A percentile compares a stretch with the other conserved stretches of the same genome.
Conservation (phyloP, 106 monocot species). For the Xerophyta viscosa region DNA sequence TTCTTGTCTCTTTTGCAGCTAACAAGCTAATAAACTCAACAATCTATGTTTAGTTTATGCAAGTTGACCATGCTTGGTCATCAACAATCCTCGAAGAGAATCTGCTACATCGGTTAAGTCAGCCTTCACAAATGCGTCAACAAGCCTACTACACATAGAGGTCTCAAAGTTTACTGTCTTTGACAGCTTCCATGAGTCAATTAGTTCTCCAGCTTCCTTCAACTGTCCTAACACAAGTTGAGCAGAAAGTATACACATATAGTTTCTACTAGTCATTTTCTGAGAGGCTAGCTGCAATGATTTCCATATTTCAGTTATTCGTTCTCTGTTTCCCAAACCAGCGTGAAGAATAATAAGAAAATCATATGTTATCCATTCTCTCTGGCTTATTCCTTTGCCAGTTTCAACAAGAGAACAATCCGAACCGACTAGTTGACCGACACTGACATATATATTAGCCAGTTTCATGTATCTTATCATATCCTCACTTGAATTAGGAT, state of each 20-base stretch:
- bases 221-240: conserved; percentile 44
- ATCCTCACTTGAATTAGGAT: conserved; percentile 30
- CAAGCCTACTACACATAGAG: conserved; percentile 41
- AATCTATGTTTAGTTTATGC: too few relatives aligned
- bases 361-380: conserved; percentile 84
- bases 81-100: conserved; percentile 39
- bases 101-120: conserved; percentile 35
- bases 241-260: conserved; percentile 61
- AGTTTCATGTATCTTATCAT: conserved; percentile 57
- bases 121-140: conserved; percentile 46
- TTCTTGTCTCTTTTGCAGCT: too few relatives aligned
- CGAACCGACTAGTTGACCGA: conserved; percentile 28
- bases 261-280: conserved; percentile 76
- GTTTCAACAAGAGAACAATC: conserved; percentile 39
- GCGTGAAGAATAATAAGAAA: conserved; percentile 74
- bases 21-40: too few relatives aligned
- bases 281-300: conserved; percentile 52
- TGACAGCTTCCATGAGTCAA: conserved; percentile 75
- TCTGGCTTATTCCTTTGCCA: conserved; percentile 39
- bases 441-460: conserved; percentile 50
- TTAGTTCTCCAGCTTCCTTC: conserved; percentile 69
- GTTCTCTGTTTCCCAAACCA: conserved; percentile 57
- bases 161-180: conserved; percentile 46
- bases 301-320: conserved; percentile 78
- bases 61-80: conserved; percentile 33